Percentiles rank a stretch among this genome's conserved stretches.
Evolutionary conservation across 169 alveolate species (phyloP).

Genomic region (Babesia sp.): DNA sequence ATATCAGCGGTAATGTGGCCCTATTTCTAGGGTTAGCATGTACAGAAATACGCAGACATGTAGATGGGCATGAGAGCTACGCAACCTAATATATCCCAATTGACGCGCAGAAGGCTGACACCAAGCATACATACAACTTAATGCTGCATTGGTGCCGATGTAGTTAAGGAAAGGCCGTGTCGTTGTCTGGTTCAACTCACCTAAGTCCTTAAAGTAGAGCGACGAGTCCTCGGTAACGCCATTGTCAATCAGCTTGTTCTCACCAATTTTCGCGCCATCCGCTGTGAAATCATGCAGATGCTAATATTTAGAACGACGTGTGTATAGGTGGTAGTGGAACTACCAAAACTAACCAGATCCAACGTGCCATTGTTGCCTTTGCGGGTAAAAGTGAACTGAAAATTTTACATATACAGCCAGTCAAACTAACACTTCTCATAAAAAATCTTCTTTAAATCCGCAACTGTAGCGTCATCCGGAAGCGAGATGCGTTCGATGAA

Average conservation of each 20-base stretch:
- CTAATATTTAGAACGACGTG: background rate
- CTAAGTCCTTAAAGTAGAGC: slow-evolving; percentile 79
- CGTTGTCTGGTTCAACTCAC: no score
- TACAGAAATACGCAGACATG: no score
- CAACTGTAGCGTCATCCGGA: slow-evolving; percentile 74
- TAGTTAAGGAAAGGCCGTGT: no score
- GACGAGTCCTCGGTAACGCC: slow-evolving; percentile 79
- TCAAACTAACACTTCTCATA: slow-evolving; percentile 67
- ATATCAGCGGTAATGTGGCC: no score
- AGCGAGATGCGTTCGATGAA: slow-evolving; percentile 71
- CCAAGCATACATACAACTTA: no score
- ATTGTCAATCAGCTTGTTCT: slow-evolving; percentile 36
- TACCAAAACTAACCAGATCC: slow-evolving; percentile 55
- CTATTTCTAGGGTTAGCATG: no score
- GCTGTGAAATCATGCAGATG: slow-evolving; percentile 32
- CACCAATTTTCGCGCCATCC: slow-evolving; percentile 62
- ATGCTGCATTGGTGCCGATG: no score
- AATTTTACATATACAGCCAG: background rate
- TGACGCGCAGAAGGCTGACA: no score
- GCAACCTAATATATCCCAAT: no score
- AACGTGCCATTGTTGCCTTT: slow-evolving; percentile 81
- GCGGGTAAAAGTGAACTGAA: slow-evolving; percentile 81
- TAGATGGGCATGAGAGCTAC: no score
- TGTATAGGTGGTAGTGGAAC: background rate
- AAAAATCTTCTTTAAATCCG: slow-evolving; percentile 62